Conservation (phyloP, 257 asterid genomes). For the Solanum arcanum region DNA sequence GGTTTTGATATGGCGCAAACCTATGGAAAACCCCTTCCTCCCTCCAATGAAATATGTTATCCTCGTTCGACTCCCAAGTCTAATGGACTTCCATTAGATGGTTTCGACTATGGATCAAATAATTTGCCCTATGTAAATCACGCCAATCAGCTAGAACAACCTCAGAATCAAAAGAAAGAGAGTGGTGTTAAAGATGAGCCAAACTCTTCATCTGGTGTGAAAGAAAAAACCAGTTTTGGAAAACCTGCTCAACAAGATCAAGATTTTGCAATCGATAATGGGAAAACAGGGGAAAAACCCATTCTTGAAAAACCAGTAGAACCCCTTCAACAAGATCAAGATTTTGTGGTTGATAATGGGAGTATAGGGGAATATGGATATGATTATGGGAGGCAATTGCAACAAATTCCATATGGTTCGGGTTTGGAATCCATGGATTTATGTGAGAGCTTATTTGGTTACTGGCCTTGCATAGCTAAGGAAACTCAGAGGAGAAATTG, state of each 20-base stretch:
- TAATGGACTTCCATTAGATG: background rate
- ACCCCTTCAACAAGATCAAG: background rate
- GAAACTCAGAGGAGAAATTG: conserved; percentile 9
- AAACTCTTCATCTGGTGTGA: background rate
- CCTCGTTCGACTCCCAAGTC: conserved; percentile 32
- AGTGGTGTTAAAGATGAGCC: background rate
- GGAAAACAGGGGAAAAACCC: background rate
- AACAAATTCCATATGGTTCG: conserved; percentile 45
- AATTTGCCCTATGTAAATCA: conserved; percentile 37
- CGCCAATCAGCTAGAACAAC: background rate
- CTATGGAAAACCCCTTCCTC: conserved; percentile 74
- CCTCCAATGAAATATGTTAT: conserved; percentile 55
- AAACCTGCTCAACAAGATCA: background rate
- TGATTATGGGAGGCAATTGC: conserved; percentile 11
- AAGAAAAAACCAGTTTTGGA: conserved; percentile 7
- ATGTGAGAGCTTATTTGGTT: conserved; percentile 71
- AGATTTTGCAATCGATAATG: conserved; percentile 2
- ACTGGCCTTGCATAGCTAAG: conserved; percentile 79
- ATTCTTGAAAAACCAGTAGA: conserved; percentile 1
- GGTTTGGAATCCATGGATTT: conserved; percentile 76
- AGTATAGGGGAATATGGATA: conserved; percentile 5
- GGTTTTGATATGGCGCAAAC: conserved; percentile 51
- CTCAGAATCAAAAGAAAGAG: conserved; percentile 4
- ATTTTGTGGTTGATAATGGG: background rate
- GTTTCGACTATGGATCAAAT: conserved; percentile 24